Evolutionary conservation across 2,329 filamentous ascomycete species (phyloP).

Genomic region (Xenoacremonium recifei): DNA sequence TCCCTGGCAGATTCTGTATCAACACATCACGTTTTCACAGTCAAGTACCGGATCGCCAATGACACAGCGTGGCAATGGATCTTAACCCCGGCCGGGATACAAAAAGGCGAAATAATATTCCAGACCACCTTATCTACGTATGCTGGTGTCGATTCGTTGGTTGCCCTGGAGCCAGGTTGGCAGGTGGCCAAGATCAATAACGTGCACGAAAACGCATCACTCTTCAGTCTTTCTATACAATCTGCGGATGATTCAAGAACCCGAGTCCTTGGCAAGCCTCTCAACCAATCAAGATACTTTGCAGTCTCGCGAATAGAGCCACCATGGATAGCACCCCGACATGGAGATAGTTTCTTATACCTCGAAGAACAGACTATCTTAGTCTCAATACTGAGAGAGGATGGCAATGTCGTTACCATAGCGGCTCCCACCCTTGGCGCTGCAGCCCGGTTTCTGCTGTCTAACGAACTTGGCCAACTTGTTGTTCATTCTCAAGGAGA

Average conservation of each 20-base stretch:
- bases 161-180: background rate
- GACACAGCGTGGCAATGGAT: conserved; percentile 1
- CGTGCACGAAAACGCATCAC: background rate
- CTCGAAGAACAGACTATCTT: conserved; percentile 1
- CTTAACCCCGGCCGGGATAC: background rate
- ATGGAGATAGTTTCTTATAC: background rate
- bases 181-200: background rate
- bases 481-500: background rate
- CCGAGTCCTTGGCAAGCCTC: background rate
- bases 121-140: background rate
- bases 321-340: conserved; percentile 1
- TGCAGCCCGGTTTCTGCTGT: background rate
- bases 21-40: background rate
- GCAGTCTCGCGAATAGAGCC: conserved; percentile 1
- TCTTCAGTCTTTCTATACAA: background rate
- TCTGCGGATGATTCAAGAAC: background rate
- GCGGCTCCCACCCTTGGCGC: background rate
- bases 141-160: background rate
- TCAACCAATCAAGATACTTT: background rate
- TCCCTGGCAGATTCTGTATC: background rate
- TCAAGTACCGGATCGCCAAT: conserved; percentile 1
- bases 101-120: conserved; percentile 1
- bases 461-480: background rate
- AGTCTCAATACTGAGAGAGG: background rate
- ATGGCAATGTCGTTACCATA: conserved; percentile 1